These are phyloP conservation scores for Fragaria ananassa DNA, from an alignment of 306 rosid genomes.

Conservation along the genomic window DNA sequence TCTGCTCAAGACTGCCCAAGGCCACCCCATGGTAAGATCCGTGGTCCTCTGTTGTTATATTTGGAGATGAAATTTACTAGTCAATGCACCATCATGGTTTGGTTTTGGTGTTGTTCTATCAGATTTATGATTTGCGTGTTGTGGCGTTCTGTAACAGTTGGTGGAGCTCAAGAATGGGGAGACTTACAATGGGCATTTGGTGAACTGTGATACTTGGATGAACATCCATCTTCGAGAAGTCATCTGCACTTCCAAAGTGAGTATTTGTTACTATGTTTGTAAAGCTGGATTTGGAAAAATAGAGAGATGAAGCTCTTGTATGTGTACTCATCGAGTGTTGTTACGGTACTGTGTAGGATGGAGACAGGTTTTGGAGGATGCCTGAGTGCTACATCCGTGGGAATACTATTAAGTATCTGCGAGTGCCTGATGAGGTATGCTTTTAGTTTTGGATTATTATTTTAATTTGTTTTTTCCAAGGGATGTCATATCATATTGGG, in stretches of 20 bases:
- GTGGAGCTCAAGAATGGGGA: conserved; percentile 97
- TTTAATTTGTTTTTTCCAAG: not conserved
- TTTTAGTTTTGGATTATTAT: not conserved
- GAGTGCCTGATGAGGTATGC: conserved; percentile 97
- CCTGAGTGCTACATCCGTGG: conserved; percentile 98
- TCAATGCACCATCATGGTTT: not conserved
- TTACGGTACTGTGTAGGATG: conserved; percentile 52
- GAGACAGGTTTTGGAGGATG: conserved; percentile 99
- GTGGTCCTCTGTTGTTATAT: not conserved
- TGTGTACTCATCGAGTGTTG: not conserved
- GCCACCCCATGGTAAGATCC: conserved; percentile 78
- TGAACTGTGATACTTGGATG: conserved; percentile 99
- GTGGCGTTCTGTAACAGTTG: conserved; percentile 49
- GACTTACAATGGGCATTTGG: conserved; percentile 97
- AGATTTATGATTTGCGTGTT: conserved; percentile 24
- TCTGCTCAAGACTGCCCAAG: conserved; percentile 90
- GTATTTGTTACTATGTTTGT: not conserved
- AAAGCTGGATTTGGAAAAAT: not conserved
- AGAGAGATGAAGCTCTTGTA: not conserved
- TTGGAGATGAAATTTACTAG: not conserved
- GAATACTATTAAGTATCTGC: conserved; percentile 88
- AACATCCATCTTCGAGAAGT: conserved; percentile 99
- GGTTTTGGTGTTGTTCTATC: not conserved
- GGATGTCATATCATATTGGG: not conserved
- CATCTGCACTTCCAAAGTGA: conserved; percentile 92